Conservation (phyloP, 495 filamentous ascomycete species). For the Aspergillus indologenus region DNA sequence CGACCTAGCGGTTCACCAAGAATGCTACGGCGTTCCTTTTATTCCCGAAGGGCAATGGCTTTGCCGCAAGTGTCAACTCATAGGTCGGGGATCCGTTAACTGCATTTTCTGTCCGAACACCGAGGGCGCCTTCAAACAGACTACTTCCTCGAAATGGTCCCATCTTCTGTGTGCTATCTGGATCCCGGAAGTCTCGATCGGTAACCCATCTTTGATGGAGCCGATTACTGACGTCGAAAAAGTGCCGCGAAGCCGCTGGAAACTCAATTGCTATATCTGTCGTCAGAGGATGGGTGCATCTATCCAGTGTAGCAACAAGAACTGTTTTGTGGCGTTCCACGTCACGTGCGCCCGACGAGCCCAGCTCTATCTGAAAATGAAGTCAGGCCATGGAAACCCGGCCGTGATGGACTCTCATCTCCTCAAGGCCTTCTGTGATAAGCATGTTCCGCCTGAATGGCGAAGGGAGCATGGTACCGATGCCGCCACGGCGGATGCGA, state of each 20-base stretch:
- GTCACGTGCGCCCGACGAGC: constrained; percentile 91
- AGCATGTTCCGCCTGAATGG: constrained; percentile 90
- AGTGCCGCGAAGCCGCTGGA: constrained; percentile 90
- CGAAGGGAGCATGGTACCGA: constrained; percentile 79
- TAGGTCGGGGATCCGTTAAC: constrained; percentile 86
- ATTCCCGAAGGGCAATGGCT: constrained; percentile 99
- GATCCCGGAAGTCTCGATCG: constrained; percentile 95
- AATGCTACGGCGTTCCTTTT: constrained; percentile 98
- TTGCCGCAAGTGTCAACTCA: constrained; percentile 93
- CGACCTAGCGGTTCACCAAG: constrained; percentile 95
- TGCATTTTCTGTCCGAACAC: constrained; percentile 99
- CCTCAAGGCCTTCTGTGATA: constrained; percentile 93
- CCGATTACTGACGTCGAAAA: constrained; percentile 97
- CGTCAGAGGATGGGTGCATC: constrained; percentile 96
- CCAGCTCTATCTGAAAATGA: constrained; percentile 93
- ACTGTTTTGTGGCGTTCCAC: constrained; percentile 96
- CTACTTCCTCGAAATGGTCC: constrained; percentile 90
- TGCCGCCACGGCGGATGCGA: constrained; percentile 60
- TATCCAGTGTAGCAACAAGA: constrained; percentile 97
- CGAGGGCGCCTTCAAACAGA: constrained; percentile 98
- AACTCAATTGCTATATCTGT: constrained; percentile 93
- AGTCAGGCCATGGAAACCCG: constrained; percentile 74
- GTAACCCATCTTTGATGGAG: constrained; percentile 97
- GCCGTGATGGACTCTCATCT: constrained; percentile 84
- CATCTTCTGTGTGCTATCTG: constrained; percentile 96